Evolutionary conservation across 495 filamentous ascomycete species (phyloP).

Genomic region (Pyrenula aspistea): DNA sequence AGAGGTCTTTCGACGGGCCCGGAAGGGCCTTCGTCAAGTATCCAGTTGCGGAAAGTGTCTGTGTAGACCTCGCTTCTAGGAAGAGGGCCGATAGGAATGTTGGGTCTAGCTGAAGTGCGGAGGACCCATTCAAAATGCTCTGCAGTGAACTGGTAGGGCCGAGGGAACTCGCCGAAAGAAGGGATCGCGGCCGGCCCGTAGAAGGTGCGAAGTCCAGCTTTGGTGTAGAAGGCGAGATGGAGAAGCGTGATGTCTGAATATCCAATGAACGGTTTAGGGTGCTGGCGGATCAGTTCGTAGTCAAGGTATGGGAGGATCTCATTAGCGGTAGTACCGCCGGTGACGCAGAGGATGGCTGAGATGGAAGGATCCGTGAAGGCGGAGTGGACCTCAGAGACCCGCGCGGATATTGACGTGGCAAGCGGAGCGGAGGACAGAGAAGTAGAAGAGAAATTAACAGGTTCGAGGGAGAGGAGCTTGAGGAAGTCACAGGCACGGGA

Average conservation of each 20-base stretch:
- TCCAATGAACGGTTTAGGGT: constrained; percentile 23
- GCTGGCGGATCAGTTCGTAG: constrained; percentile 12
- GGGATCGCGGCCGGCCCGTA: constrained; percentile 18
- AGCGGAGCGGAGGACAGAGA: constrained; percentile 4
- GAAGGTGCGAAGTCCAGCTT: constrained; percentile 21
- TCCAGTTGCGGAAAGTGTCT: constrained; percentile 6
- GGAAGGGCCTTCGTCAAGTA: constrained; percentile 6
- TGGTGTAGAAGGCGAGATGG: constrained; percentile 18
- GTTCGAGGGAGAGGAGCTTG: constrained; percentile 5
- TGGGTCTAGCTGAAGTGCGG: background rate
- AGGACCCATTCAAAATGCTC: background rate
- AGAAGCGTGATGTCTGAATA: constrained; percentile 23
- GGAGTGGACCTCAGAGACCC: constrained; percentile 10
- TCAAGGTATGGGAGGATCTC: constrained; percentile 18
- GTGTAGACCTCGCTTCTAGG: background rate
- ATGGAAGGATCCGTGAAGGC: constrained; percentile 5
- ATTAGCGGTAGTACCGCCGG: constrained; percentile 16
- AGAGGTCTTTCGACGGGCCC: constrained; percentile 5
- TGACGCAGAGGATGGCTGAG: constrained; percentile 16
- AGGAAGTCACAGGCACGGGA: constrained; percentile 11
- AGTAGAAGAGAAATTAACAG: constrained; percentile 11
- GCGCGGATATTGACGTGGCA: constrained; percentile 12
- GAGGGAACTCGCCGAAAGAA: background rate
- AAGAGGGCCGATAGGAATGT: background rate
- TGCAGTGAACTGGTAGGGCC: background rate